Conservation (phyloP, 2,329 filamentous ascomycete genomes). For the Lecanicillium sp. region DNA sequence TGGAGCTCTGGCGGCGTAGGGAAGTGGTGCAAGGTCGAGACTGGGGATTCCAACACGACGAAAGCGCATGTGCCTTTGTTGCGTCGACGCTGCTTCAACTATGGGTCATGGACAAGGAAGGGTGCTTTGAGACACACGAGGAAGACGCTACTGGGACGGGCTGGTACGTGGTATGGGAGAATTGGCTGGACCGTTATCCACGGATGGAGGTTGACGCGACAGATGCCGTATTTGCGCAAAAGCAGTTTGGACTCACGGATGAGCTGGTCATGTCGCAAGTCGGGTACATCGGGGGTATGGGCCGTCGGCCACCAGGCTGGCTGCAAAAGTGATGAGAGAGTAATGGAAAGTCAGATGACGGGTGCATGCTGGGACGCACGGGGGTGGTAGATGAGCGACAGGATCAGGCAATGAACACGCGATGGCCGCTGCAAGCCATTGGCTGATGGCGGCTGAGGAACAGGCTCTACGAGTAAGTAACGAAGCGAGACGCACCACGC, state of each 20-base stretch:
- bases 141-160: not conserved
- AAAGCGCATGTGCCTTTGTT: conserved; percentile 1
- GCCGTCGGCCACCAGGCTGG: conserved; percentile 1
- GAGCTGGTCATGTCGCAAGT: too few relatives aligned
- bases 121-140: conserved; percentile 2
- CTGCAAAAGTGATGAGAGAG: not conserved
- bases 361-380: too few relatives aligned
- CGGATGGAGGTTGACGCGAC: not conserved
- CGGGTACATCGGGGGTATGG: not conserved
- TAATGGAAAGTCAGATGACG: not conserved
- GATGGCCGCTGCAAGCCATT: too few relatives aligned
- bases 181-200: conserved; percentile 20
- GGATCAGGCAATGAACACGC: too few relatives aligned
- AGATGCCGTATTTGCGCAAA: not conserved
- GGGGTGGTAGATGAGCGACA: too few relatives aligned
- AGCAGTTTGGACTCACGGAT: too few relatives aligned
- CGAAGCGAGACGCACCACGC: too few relatives aligned
- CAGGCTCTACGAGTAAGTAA: too few relatives aligned
- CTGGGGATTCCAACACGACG: conserved; percentile 2
- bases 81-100: conserved; percentile 7
- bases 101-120: conserved; percentile 7
- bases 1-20: conserved; percentile 4
- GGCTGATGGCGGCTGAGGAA: too few relatives aligned
- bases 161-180: conserved; percentile 20
- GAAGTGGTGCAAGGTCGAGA: not conserved